Evolutionary conservation across 2,329 filamentous ascomycete genomes (phyloP).

Genomic region (Colletotrichum truncatum): DNA sequence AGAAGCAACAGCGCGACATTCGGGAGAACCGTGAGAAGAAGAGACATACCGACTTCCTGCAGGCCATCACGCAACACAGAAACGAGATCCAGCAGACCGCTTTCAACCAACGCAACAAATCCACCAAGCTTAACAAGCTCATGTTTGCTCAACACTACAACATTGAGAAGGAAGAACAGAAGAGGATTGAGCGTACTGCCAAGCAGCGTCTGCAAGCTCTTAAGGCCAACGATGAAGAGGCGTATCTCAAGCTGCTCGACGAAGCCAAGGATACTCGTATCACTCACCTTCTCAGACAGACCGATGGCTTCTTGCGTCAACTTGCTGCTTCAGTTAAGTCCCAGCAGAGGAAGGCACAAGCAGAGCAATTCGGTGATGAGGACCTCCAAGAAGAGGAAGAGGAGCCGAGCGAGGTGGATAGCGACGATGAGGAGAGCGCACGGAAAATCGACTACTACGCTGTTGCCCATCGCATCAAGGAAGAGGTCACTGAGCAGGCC

Average conservation of each 20-base stretch:
- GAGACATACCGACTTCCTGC: conserved; percentile 92
- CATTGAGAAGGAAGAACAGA: conserved; percentile 99
- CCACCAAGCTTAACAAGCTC: conserved; percentile 86
- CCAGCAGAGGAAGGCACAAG: conserved; percentile 82
- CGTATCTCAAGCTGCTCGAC: conserved; percentile 95
- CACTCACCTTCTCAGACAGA: conserved; percentile 94
- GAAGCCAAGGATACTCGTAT: conserved; percentile 99
- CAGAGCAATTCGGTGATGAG: conserved; percentile 79
- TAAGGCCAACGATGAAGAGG: conserved; percentile 99
- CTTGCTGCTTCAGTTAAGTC: conserved; percentile 93
- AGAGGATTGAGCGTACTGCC: conserved; percentile 94
- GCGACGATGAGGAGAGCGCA: conserved; percentile 74
- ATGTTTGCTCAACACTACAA: conserved; percentile 93
- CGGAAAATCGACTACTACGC: conserved; percentile 98
- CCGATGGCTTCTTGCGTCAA: conserved; percentile 96
- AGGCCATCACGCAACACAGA: conserved; percentile 84
- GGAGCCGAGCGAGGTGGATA: conserved; percentile 73
- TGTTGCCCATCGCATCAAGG: conserved; percentile 94
- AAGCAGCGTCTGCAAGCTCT: conserved; percentile 99
- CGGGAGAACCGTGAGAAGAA: conserved; percentile 97
- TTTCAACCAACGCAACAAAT: conserved; percentile 74
- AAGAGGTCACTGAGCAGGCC: conserved; percentile 87
- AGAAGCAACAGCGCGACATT: conserved; percentile 98
- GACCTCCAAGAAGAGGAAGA: conserved; percentile 63
- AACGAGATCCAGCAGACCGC: conserved; percentile 78